Conservation (phyloP, 768 basidiomycete species). For the Tylopilus cervinicoccineus region DNA sequence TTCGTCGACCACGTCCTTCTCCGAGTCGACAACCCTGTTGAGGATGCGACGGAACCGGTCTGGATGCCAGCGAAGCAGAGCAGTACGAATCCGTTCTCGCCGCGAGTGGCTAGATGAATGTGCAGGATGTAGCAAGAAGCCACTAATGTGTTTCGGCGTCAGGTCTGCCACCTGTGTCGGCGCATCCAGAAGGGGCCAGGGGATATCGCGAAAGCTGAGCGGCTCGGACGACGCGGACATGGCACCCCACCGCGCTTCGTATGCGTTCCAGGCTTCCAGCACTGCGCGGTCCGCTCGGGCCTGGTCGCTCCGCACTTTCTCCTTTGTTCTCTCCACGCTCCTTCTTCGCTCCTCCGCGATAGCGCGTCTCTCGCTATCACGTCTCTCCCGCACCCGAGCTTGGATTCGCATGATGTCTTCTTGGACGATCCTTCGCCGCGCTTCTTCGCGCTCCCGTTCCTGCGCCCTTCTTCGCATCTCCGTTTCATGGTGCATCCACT, state of each 20-base stretch:
- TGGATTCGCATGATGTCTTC: constrained; percentile 57
- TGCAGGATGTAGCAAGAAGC: constrained; percentile 60
- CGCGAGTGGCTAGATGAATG: constrained; percentile 57
- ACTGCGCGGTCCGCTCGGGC: constrained; percentile 42
- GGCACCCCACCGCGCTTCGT: constrained; percentile 64
- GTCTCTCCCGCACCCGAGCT: constrained; percentile 44
- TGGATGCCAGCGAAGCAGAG: constrained; percentile 77
- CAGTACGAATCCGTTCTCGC: constrained; percentile 63
- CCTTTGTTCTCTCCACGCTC: constrained; percentile 31
- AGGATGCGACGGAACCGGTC: constrained; percentile 66
- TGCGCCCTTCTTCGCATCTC: constrained; percentile 41
- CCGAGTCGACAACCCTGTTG: constrained; percentile 46
- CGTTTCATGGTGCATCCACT: constrained; percentile 51
- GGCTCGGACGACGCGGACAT: constrained; percentile 42
- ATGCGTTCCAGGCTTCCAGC: constrained; percentile 54
- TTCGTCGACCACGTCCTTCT: constrained; percentile 52
- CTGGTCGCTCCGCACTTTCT: constrained; percentile 43
- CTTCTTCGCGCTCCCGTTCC: constrained; percentile 42
- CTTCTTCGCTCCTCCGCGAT: constrained; percentile 46
- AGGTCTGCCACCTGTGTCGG: constrained; percentile 49
- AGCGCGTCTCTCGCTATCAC: constrained; percentile 45
- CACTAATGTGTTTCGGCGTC: constrained; percentile 46
- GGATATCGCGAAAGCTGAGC: constrained; percentile 58
- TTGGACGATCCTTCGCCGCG: constrained; percentile 43
- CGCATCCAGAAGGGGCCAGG: constrained; percentile 59